Evolutionary conservation across 192 early-diverging fungal genomes (phyloP).

Genomic region (Podila horticola): DNA sequence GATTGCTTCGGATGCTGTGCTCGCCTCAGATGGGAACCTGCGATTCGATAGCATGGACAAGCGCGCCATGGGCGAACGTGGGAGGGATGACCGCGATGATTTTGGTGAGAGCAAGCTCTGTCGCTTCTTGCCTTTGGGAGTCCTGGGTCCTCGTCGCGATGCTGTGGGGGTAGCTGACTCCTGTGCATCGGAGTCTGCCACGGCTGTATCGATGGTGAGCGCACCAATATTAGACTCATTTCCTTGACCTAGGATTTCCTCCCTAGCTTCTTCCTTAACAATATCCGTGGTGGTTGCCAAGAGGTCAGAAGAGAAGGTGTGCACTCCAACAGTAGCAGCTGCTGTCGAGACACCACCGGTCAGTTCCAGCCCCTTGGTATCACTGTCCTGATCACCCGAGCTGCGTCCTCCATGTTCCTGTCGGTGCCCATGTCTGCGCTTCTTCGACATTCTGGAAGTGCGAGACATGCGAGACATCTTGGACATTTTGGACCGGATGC

Average conservation of each 20-base stretch:
- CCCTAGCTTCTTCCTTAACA: not conserved
- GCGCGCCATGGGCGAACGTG: conserved; percentile 25
- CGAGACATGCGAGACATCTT: conserved; percentile 11
- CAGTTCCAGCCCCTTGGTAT: conserved; percentile 8
- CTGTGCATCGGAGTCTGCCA: not conserved
- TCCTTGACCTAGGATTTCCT: conserved; percentile 3
- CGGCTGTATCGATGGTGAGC: conserved; percentile 2
- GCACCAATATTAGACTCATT: not conserved
- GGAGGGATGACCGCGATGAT: conserved; percentile 28
- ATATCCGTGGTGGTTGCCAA: not conserved
- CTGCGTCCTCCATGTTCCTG: not conserved
- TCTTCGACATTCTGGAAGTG: not conserved
- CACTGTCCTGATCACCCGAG: not conserved
- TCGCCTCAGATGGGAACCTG: conserved; percentile 32
- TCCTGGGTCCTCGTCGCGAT: not conserved
- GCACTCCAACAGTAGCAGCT: not conserved
- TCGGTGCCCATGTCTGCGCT: not conserved
- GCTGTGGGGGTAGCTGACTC: not conserved
- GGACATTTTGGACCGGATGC: conserved; percentile 34
- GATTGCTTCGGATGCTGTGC: conserved; percentile 36
- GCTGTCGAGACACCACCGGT: conserved; percentile 4
- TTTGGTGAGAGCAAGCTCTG: conserved; percentile 20
- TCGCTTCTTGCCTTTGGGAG: conserved; percentile 21
- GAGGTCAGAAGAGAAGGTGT: not conserved
- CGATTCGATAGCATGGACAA: conserved; percentile 20